phyloP scores from a whole-genome alignment of 2,329 filamentous ascomycete species.

The Phaeosphaeria sp. region DNA sequence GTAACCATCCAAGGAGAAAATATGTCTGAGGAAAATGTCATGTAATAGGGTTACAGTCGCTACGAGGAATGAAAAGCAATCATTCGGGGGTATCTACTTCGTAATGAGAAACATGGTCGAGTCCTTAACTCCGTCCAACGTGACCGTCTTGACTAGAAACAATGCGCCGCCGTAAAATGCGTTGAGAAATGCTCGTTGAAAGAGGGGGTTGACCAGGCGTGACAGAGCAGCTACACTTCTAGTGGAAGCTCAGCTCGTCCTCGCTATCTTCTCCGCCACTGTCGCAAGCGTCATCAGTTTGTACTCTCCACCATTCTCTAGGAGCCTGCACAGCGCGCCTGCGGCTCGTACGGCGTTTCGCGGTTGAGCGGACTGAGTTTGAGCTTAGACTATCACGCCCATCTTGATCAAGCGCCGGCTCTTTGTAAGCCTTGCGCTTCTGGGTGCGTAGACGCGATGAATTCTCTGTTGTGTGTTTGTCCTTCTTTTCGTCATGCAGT shows the following conservation, averaged over 20 bases:
- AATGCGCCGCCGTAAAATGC: no score
- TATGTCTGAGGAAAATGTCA: neutral
- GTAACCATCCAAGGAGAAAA: neutral
- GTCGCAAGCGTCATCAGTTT: conserved; percentile 2
- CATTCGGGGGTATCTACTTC: neutral
- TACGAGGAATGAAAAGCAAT: neutral
- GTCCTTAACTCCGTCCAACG: no score
- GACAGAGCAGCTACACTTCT: conserved; percentile 6
- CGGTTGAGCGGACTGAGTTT: conserved; percentile 10
- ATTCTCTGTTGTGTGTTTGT: conserved; percentile 8
- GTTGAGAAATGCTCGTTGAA: neutral
- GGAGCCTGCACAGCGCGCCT: neutral
- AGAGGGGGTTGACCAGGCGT: neutral
- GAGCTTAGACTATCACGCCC: conserved; percentile 22
- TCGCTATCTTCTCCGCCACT: conserved; percentile 31
- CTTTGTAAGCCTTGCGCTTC: conserved; percentile 19
- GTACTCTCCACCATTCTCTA: conserved; percentile 17
- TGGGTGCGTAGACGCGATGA: conserved; percentile 23
- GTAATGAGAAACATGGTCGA: neutral
- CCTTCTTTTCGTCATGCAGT: conserved; percentile 18
- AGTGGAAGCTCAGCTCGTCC: conserved; percentile 45
- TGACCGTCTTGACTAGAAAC: no score
- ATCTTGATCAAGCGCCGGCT: conserved; percentile 3
- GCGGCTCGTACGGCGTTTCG: conserved; percentile 4
- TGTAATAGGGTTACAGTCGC: neutral